These are phyloP conservation scores for Hypomontagnella monticulosa DNA, from an alignment of 495 filamentous ascomycete genomes.

Conservation along the genomic window DNA sequence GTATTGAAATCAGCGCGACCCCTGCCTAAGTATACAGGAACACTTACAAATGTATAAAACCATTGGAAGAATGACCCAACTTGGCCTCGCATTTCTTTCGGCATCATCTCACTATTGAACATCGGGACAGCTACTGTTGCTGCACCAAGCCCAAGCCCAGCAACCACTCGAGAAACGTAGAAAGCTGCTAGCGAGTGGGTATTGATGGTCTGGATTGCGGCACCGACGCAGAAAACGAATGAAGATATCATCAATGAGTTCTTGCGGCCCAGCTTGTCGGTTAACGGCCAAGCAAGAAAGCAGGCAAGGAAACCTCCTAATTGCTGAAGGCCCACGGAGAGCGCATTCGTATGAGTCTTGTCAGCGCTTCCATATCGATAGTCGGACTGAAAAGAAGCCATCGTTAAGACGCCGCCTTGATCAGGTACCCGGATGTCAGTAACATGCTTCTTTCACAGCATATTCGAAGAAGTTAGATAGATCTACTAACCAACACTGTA, in stretches of 20 bases:
- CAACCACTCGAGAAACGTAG: constrained; percentile 58
- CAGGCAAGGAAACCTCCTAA: constrained; percentile 51
- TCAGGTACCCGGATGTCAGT: not conserved
- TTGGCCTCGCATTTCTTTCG: constrained; percentile 63
- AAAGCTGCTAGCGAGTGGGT: constrained; percentile 49
- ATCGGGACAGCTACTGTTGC: constrained; percentile 65
- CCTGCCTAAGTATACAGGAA: no score
- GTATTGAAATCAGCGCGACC: not conserved
- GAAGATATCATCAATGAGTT: constrained; percentile 50
- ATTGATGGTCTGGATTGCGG: constrained; percentile 51
- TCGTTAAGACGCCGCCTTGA: constrained; percentile 52
- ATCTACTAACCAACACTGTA: constrained; percentile 38
- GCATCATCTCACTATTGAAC: constrained; percentile 63
- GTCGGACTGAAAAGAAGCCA: constrained; percentile 42
- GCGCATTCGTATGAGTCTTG: constrained; percentile 38
- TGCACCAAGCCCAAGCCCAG: constrained; percentile 64
- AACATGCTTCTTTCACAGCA: not conserved
- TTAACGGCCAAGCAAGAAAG: constrained; percentile 52
- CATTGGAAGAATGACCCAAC: constrained; percentile 55
- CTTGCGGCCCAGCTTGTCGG: constrained; percentile 49
- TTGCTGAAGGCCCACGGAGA: constrained; percentile 44
- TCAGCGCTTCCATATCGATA: constrained; percentile 44
- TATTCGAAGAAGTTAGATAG: not conserved
- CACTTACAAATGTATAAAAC: constrained; percentile 50
- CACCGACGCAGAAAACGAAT: constrained; percentile 52